Base-by-base conservation (phyloP, 2,329 filamentous ascomycete species). In the Didymellaceae sp. region DNA sequence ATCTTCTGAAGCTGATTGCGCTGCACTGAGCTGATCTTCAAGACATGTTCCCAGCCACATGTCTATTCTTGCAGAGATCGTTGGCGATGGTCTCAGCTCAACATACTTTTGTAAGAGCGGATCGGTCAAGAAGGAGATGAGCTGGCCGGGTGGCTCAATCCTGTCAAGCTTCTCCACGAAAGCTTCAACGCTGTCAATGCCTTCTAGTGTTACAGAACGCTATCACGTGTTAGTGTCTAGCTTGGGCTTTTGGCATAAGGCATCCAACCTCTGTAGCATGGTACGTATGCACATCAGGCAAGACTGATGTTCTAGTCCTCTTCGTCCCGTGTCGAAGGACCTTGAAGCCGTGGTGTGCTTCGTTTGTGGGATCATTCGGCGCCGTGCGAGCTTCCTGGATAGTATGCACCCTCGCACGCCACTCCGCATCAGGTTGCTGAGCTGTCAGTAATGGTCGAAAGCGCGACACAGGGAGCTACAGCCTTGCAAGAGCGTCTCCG, bases 131-230 rank as follows among this genome's bases (percentile, higher is more conserved):
- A 89, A 85, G 5, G 91, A 89, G 31, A 91, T 85, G 2, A 95
- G 78, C 71, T 96, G 91, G 56, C 89, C 91, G 0, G 91, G 91
- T 31, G 91, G 76, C 70, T 94, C 89, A 20, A 96, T 86, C 58
- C 82, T 88, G 60, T 95, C 90, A 7, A 96, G 73, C 48, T 83
- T 88, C 34, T 83, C 81, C 5, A 91, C 86, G 52, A 96, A 87
- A 40, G 84, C 80, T 18, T 84, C 78, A 10, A 86, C 85, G 54
- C 80, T 86, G 61, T 91, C 87, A 45, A 95, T 84, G 65, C 95
- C 91, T 66, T 95, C 90, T 5, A 95, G 73, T 8, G 74, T 76
- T 11, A 74, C 3, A 84, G 74, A 74, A 17, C 60, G 58, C 70
- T 75, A 45, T 32, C 26, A 25, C 18, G 22, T 17, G 26, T 65